Evolutionary conservation across 2,329 filamentous ascomycete species (phyloP).

Genomic region (Helotiales sp.): DNA sequence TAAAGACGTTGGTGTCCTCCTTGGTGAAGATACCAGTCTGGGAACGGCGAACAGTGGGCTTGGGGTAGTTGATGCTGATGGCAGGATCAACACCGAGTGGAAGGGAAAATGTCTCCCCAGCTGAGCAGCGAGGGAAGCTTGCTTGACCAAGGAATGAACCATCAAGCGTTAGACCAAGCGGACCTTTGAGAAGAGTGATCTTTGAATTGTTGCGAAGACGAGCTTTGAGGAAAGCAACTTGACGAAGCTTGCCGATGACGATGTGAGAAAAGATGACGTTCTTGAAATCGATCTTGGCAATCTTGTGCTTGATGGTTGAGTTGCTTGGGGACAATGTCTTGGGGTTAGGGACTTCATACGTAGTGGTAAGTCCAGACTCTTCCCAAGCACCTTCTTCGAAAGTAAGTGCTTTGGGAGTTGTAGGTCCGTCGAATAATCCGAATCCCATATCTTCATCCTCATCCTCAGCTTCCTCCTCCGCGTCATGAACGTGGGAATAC

Average conservation of each 20-base stretch:
- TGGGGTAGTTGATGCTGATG: slow-evolving; percentile 55
- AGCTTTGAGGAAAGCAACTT: slow-evolving; percentile 59
- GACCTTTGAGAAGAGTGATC: slow-evolving; percentile 55
- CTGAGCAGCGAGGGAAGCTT: slow-evolving; percentile 53
- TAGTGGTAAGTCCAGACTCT: slow-evolving; percentile 57
- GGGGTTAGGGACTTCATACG: slow-evolving; percentile 58
- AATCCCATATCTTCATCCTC: slow-evolving; percentile 19
- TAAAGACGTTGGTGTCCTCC: slow-evolving; percentile 52
- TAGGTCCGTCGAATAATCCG: slow-evolving; percentile 12
- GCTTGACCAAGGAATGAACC: slow-evolving; percentile 61
- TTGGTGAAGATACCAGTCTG: slow-evolving; percentile 54
- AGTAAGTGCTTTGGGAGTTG: slow-evolving; percentile 31
- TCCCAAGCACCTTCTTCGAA: slow-evolving; percentile 57
- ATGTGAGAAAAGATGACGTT: slow-evolving; percentile 56
- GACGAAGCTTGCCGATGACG: slow-evolving; percentile 60
- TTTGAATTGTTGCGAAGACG: slow-evolving; percentile 55
- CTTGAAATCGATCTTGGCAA: slow-evolving; percentile 53
- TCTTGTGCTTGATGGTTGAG: slow-evolving; percentile 56
- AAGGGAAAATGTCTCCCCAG: slow-evolving; percentile 54
- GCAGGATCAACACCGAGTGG: slow-evolving; percentile 60
- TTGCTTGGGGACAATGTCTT: slow-evolving; percentile 56
- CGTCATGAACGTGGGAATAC: not conserved
- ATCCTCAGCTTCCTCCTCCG: not conserved
- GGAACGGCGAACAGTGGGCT: slow-evolving; percentile 52
- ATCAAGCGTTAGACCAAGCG: slow-evolving; percentile 61